Evolutionary conservation across 108 stramenopile genomes (phyloP).

Genomic region (Bacterosira constricta): DNA sequence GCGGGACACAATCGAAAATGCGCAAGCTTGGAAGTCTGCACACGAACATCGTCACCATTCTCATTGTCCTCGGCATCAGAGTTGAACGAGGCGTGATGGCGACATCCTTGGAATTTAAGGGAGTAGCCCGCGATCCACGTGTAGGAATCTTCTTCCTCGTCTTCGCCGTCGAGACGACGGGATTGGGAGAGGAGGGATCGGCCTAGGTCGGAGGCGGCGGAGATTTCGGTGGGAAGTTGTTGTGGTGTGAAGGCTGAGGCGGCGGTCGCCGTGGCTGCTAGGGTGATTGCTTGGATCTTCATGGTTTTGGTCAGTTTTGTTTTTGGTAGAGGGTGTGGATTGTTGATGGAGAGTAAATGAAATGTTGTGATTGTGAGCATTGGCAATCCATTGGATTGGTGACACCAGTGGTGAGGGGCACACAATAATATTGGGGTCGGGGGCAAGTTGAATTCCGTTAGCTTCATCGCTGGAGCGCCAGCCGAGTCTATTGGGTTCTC

Average conservation of each 20-base stretch:
- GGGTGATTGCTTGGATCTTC: conserved; percentile 40
- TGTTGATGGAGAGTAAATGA: too few relatives aligned
- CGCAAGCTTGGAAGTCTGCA: conserved; percentile 22
- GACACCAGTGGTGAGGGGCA: too few relatives aligned
- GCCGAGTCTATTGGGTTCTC: too few relatives aligned
- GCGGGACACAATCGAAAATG: conserved; percentile 40
- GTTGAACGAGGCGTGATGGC: conserved; percentile 14
- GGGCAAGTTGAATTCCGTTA: too few relatives aligned
- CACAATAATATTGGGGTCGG: too few relatives aligned
- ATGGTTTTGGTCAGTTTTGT: too few relatives aligned
- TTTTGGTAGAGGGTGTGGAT: too few relatives aligned
- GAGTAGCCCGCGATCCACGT: conserved; percentile 41
- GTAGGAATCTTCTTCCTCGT: conserved; percentile 25
- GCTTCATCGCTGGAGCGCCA: too few relatives aligned
- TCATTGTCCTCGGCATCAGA: conserved; percentile 21
- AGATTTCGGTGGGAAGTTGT: conserved; percentile 30
- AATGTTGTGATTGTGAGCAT: too few relatives aligned
- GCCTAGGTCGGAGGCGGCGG: conserved; percentile 45
- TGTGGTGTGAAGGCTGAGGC: conserved; percentile 16
- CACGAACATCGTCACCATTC: conserved; percentile 19
- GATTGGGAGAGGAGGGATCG: conserved; percentile 52
- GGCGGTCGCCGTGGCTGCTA: conserved; percentile 13
- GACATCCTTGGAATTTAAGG: conserved; percentile 51
- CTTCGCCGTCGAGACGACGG: conserved; percentile 38
- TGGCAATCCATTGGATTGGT: too few relatives aligned